Evolutionary conservation across 768 basidiomycete species (phyloP), one percentile per base, ranked within the genome.

Genomic region (Postia placenta): DNA sequence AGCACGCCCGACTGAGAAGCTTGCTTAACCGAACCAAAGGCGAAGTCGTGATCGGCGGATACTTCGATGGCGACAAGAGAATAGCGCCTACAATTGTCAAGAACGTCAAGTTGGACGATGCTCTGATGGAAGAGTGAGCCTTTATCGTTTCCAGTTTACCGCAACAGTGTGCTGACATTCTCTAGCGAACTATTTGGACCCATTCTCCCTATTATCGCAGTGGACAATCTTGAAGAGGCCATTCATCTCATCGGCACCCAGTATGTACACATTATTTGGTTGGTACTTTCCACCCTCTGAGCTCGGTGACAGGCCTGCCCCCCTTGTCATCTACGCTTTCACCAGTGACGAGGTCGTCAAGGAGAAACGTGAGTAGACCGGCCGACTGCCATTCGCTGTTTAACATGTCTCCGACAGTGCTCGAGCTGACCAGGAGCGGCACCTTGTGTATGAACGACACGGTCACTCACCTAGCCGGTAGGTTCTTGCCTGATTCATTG

Each of bases 111-210:
- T 67, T 55, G 0, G 74, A 68, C 3, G 88, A 91, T 66, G 62
- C 76, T 0, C 60, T 88, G 25, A 67, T 90, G 63, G 74, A 79
- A 54, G 79, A 78, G 80, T 83, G 50, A 40, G 74, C 61, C 14
- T 36, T 41, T 4, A 28, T 20, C 19, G 20, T 35, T 35, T 35
- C n/a, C 33, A 35, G 9, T n/a, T 35, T n/a, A n/a, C n/a, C n/a
- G n/a, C n/a, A n/a, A n/a, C n/a, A n/a, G n/a, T n/a, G n/a, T n/a
- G n/a, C n/a, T 41, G 33, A 43, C 3, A 15, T n/a, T n/a, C n/a
- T 3, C 3, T 54, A 87, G 85, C 52, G 87, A 89, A 60, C 61
- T 87, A 2, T 90, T 90, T 54, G 87, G 85, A 0, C 87, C 87
- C 0, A 61, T 89, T 20, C 57, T 89, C 5, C 79, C 86, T 0